A percentile compares a stretch with the other conserved stretches of the same genome.
Conservation (phyloP, 1,284 basidiomycete genomes). For the Marasmius sp. region DNA sequence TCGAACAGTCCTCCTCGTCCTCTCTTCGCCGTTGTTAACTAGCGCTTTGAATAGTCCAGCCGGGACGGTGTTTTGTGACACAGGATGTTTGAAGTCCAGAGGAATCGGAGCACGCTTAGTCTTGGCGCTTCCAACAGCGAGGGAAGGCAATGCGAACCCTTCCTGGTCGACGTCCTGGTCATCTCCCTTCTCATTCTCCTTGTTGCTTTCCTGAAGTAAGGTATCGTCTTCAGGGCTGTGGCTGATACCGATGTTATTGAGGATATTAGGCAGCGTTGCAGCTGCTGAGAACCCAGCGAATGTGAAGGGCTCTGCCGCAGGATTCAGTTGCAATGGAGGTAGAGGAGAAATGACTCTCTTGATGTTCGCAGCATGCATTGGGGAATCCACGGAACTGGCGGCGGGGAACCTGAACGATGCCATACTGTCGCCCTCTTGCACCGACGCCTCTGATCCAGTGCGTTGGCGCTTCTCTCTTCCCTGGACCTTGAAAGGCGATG, state of each 20-base stretch:
- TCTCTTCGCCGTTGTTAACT: conserved; percentile 55
- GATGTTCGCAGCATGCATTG: conserved; percentile 43
- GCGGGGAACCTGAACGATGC: conserved; percentile 73
- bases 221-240: conserved; percentile 15
- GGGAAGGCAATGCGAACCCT: conserved; percentile 26
- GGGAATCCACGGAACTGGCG: conserved; percentile 20
- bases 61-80: conserved; percentile 73
- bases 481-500: conserved; percentile 41
- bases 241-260: conserved; percentile 12
- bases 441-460: conserved; percentile 37
- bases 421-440: conserved; percentile 61
- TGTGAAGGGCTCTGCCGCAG: conserved; percentile 58
- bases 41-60: conserved; percentile 82
- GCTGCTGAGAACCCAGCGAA: conserved; percentile 55
- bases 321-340: conserved; percentile 33
- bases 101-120: conserved; percentile 74
- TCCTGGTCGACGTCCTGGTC: conserved; percentile 21
- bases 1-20: conserved; percentile 65
- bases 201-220: conserved; percentile 13
- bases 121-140: conserved; percentile 28
- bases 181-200: conserved; percentile 26
- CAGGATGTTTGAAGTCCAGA: conserved; percentile 75
- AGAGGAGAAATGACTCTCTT: conserved; percentile 36
- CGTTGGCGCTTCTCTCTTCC: conserved; percentile 78
- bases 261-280: conserved; percentile 35